Evolutionary conservation across 2,329 filamentous ascomycete species (phyloP), one percentile per base, ranked within the genome.

Genomic region (Neofusicoccum ribis): DNA sequence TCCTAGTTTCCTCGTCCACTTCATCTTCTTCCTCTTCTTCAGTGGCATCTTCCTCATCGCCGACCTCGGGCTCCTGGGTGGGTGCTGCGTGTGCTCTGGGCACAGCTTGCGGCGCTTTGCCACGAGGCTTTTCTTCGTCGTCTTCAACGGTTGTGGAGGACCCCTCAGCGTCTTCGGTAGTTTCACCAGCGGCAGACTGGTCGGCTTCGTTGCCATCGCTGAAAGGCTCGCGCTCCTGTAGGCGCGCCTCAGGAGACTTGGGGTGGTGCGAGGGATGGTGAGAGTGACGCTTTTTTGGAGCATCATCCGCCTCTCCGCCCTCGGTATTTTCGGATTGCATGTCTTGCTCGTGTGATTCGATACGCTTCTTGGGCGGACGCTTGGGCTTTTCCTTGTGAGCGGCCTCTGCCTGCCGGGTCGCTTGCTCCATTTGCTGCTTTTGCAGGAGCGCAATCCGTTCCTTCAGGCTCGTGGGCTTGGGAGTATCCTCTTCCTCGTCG

Each of bases 361-460:
- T 79, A 31, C 81, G 78, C 82, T 95, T 94, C 73, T 87, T 89
- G 34, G 88, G 87, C 62, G 76, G 76, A 15, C 89, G 88, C 80
- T 93, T 96, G 11, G 91, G 89, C 78, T 96, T 97, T 72, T 96
- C 92, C 76, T 96, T 96, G 64, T 89, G 84, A 20, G 84, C 84
- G 15, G 89, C 87, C 43, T 95, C 92, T 7, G 91, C 91, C 78
- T 94, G 91, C 61, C 93, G 85, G 68, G 90, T 85, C 5, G 93
- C 92, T 74, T 95, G 92, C 74, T 98, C 95, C 75, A 92, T 83
- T 78, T 99, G 95, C 76, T 98, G 93, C 75, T 91, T 94, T 77
- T 99, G 95, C 15, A 99, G 83, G 61, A 97, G 82, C 34, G 95
- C 95, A 79, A 99, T 97, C 68, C 95, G 87, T 77, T 99, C 95